Base-by-base conservation (phyloP, 495 filamentous ascomycete species). In the Copromyces sp. region DNA sequence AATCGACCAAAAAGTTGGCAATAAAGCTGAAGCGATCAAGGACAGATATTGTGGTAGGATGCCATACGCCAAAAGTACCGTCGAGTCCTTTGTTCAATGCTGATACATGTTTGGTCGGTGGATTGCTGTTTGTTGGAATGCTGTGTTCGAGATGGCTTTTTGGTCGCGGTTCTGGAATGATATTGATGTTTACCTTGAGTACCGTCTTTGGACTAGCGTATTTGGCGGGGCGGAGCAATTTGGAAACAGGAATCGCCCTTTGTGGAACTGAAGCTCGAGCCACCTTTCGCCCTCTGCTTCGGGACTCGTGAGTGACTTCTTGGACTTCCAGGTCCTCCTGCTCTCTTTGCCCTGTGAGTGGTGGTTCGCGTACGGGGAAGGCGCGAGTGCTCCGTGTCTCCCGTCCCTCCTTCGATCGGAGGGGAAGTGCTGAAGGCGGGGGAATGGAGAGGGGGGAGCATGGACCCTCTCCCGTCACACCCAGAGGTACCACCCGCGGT, bases 111-210 rank as follows among this genome's bases (percentile, higher is more conserved):
- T 71, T 71, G 35, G 39, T 65, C 24, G 69, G 14, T 65, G 24
- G 20, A 14, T 71, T 47, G 29, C 17, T 65, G 40, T 59, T 71
- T 61, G 29, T 37, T 39, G n/a, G 29, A 65, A 35, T 65, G 53
- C 12, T 17, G 29, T 65, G 53, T 16, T 65, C 29, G 12, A 35
- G 53, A 61, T 61, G 32, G 53, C 7, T 16, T 61, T 35, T 35
- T 32, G 53, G 29, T 35, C 53, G 53, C 53, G 53, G 24, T 65
- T 65, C 53, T 65, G 53, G 53, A 32, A 32, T 61, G 53, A 32
- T 75, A 9, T 32, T 11, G 70, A 39, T 69, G 59, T 75, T 74
- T 75, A 70, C 75, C 75, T 71, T 71, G 69, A 69, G 80, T 77
- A 72, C 73, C 74, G 9, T 42, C 74, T 70, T 72, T 32, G 71